A percentile compares a stretch with the other conserved stretches of the same genome.
Conservation (phyloP, 768 basidiomycete species). For the Glaciozyma antarctica region DNA sequence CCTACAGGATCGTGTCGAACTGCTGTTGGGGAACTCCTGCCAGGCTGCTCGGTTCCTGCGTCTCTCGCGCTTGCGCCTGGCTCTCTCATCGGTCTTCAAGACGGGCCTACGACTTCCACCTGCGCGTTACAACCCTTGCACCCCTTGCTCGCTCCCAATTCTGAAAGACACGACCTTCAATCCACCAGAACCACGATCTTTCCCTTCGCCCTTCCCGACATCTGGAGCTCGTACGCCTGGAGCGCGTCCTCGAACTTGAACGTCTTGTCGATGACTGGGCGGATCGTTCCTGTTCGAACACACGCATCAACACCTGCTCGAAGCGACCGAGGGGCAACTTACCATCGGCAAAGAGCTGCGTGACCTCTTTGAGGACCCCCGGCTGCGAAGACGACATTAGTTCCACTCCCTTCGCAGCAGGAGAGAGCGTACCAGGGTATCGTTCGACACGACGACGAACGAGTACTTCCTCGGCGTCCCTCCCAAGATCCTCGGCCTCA, state of each 20-base stretch:
- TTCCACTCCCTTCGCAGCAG: constrained; percentile 40
- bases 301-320: neutral
- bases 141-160: too few species aligned
- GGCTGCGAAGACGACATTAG: neutral
- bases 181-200: constrained; percentile 50
- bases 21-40: too few species aligned
- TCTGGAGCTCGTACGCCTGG: constrained; percentile 50
- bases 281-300: constrained; percentile 45
- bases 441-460: neutral
- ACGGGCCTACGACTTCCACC: too few species aligned
- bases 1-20: too few species aligned
- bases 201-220: constrained; percentile 45
- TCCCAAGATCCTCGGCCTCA: constrained; percentile 49
- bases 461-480: constrained; percentile 39
- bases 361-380: neutral
- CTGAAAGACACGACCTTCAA: neutral
- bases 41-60: too few species aligned
- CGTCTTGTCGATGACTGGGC: constrained; percentile 53
- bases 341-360: neutral
- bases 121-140: too few species aligned
- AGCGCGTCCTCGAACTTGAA: constrained; percentile 51
- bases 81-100: too few species aligned
- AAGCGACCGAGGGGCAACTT: neutral
- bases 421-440: constrained; percentile 29
- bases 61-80: too few species aligned